phyloP scores from a whole-genome alignment of 2,329 filamentous ascomycete species.

The Acrocalymma vagum region DNA sequence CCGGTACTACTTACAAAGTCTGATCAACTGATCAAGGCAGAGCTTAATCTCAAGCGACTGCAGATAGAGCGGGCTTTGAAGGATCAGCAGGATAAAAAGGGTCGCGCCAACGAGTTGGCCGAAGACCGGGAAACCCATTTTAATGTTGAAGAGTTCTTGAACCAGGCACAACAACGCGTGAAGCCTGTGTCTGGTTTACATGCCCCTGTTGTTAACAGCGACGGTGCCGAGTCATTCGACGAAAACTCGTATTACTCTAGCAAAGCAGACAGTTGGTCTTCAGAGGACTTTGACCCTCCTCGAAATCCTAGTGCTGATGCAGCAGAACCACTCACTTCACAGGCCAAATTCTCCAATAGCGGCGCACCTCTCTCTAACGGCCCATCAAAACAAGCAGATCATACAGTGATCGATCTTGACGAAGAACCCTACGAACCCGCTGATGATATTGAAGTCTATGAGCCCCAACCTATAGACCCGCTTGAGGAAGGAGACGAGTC shows the following conservation, averaged over 20 bases:
- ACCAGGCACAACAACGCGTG: constrained; percentile 75
- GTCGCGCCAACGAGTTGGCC: constrained; percentile 59
- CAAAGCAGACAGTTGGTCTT: constrained; percentile 79
- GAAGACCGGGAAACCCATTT: constrained; percentile 56
- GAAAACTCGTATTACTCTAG: constrained; percentile 97
- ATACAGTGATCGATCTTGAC: constrained; percentile 45
- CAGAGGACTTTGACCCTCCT: constrained; percentile 53
- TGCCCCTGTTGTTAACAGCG: constrained; percentile 65
- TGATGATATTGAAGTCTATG: constrained; percentile 50
- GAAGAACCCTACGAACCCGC: constrained; percentile 48
- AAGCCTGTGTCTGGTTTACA: constrained; percentile 70
- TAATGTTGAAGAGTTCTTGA: constrained; percentile 52
- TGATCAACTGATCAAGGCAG: constrained; percentile 81
- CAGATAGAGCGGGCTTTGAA: constrained; percentile 79
- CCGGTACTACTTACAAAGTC: constrained; percentile 88
- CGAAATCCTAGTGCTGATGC: constrained; percentile 39
- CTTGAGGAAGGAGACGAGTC: constrained; percentile 49
- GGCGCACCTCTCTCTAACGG: too few species aligned
- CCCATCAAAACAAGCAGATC: constrained; percentile 26
- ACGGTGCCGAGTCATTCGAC: constrained; percentile 84
- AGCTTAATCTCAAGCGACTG: constrained; percentile 80
- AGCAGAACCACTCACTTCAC: constrained; percentile 36
- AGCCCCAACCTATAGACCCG: constrained; percentile 37
- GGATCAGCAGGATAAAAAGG: constrained; percentile 75
- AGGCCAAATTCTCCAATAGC: constrained; percentile 23